Evolutionary conservation across 345 rosid species (phyloP).

Genomic region (Chamaenerion angustifolium): DNA sequence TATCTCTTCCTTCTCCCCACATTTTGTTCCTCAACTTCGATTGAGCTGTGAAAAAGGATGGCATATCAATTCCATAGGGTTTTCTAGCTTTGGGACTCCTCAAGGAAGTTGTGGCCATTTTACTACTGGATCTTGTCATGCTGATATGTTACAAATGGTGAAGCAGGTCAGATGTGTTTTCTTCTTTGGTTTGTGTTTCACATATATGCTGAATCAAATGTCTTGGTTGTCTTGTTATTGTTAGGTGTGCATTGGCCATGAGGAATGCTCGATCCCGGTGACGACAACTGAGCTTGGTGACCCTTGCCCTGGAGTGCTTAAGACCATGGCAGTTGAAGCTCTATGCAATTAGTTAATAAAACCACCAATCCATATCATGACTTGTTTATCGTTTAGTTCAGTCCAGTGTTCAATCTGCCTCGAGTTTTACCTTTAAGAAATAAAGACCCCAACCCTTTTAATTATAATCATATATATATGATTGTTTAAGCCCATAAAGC

Average conservation of each 20-base stretch:
- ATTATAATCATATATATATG: no score
- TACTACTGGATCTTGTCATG: slow-evolving; percentile 30
- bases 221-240: slow-evolving; percentile 7
- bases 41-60: slow-evolving; percentile 43
- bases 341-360: slow-evolving; percentile 15
- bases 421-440: no score
- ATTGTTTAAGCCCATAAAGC: no score
- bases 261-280: slow-evolving; percentile 30
- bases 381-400: no score
- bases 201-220: neutral
- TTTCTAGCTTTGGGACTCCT: slow-evolving; percentile 52
- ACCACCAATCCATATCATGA: no score
- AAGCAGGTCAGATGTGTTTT: slow-evolving; percentile 19
- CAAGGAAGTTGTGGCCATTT: slow-evolving; percentile 40
- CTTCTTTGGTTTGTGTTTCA: neutral
- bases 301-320: slow-evolving; percentile 31
- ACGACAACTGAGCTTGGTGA: slow-evolving; percentile 25
- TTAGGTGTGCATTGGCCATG: slow-evolving; percentile 45
- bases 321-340: slow-evolving; percentile 38
- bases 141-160: slow-evolving; percentile 15
- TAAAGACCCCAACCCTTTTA: no score
- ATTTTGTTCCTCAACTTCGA: slow-evolving; percentile 25
- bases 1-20: slow-evolving; percentile 12
- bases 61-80: slow-evolving; percentile 33
- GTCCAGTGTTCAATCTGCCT: no score